A percentile compares a stretch with the other conserved stretches of the same genome.
These are phyloP conservation scores for Neopestalotiopsis rosae DNA, from an alignment of 2,329 filamentous ascomycete genomes.

Conservation along the genomic window DNA sequence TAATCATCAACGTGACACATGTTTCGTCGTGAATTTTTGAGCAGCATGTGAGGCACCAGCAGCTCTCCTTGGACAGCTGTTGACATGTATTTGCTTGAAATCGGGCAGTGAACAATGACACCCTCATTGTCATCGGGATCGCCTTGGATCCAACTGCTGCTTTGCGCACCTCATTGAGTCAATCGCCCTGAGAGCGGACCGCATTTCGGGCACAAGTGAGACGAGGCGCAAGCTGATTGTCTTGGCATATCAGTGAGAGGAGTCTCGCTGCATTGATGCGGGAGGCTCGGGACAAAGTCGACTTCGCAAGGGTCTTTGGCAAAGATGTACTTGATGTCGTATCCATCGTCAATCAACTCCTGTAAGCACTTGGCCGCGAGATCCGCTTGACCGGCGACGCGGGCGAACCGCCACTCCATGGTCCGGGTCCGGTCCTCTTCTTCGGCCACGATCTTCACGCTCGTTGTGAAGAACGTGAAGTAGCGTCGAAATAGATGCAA, in stretches of 20 bases:
- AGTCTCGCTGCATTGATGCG: not conserved
- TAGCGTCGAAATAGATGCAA: not conserved
- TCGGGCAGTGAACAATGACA: too few relatives aligned
- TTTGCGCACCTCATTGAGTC: too few relatives aligned
- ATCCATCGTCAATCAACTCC: not conserved
- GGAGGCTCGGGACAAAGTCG: too few relatives aligned
- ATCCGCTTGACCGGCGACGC: not conserved
- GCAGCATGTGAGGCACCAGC: too few relatives aligned
- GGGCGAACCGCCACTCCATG: constrained; percentile 4
- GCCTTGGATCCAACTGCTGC: too few relatives aligned
- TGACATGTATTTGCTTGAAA: too few relatives aligned
- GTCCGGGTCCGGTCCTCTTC: not conserved
- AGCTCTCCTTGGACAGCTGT: too few relatives aligned
- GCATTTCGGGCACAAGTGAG: not conserved
- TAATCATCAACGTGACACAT: too few relatives aligned
- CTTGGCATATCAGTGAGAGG: not conserved
- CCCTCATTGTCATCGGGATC: too few relatives aligned
- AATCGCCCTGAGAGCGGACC: too few relatives aligned
- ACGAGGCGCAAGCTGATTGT: not conserved
- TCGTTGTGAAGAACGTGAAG: not conserved
- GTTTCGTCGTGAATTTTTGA: too few relatives aligned
- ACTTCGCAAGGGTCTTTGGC: not conserved
- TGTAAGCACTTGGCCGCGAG: not conserved
- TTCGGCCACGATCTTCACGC: not conserved
- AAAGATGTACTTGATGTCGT: not conserved